Conservation (phyloP, 2,329 filamentous ascomycete species). For the Furcasterigmium sp. region DNA sequence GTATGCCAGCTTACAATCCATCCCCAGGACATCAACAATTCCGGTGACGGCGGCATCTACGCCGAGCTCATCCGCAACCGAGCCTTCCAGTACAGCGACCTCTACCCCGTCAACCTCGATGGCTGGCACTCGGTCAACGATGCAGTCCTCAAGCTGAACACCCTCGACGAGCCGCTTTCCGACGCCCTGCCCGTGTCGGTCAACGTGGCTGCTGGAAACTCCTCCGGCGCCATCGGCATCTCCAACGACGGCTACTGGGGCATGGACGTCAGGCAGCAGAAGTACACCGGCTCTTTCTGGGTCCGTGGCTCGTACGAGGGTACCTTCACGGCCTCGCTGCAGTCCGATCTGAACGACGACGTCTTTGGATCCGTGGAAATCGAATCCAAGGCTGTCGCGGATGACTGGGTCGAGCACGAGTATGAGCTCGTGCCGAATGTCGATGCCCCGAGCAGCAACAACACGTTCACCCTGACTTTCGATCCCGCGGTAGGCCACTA, state of each 20-base stretch:
- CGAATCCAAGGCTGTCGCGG: conserved; percentile 29
- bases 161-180: conserved; percentile 42
- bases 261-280: conserved; percentile 42
- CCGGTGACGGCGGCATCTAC: conserved; percentile 68
- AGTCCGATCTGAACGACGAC: conserved; percentile 36
- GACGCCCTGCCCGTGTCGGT: conserved; percentile 46
- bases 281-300: conserved; percentile 47
- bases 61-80: conserved; percentile 66
- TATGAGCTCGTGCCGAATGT: conserved; percentile 35
- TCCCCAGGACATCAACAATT: conserved; percentile 57
- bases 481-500: conserved; percentile 27
- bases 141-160: conserved; percentile 40
- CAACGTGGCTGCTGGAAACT: conserved; percentile 29
- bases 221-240: conserved; percentile 35
- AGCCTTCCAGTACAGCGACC: conserved; percentile 55
- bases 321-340: conserved; percentile 39
- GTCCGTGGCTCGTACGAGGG: conserved; percentile 44
- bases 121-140: conserved; percentile 38
- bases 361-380: conserved; percentile 42
- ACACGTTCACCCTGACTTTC: conserved; percentile 50
- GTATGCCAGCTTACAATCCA: background rate
- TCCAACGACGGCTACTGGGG: conserved; percentile 53
- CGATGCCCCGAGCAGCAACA: conserved; percentile 48
- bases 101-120: conserved; percentile 35
- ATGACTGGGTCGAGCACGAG: conserved; percentile 47